These are phyloP conservation scores for Tolypocladium sp. DNA, from an alignment of 2,329 filamentous ascomycete species.

Conservation along the genomic window DNA sequence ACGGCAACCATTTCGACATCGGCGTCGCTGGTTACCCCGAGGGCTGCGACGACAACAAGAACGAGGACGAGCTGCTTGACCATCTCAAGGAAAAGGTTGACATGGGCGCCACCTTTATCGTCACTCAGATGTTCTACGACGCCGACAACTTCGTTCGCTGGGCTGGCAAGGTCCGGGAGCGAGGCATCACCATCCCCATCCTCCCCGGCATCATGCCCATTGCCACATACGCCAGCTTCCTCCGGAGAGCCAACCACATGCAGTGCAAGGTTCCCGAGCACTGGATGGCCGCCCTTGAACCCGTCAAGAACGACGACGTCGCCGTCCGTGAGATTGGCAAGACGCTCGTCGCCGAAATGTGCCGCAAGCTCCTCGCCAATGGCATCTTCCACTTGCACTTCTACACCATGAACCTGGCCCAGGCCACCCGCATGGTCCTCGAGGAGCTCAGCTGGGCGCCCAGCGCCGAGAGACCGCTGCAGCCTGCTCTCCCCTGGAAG, in stretches of 20 bases:
- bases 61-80: constrained; percentile 75
- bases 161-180: constrained; percentile 77
- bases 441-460: constrained; percentile 82
- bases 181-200: constrained; percentile 76
- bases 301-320: constrained; percentile 93
- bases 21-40: constrained; percentile 96
- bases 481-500: constrained; percentile 92
- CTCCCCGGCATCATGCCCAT: constrained; percentile 83
- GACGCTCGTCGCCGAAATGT: constrained; percentile 80
- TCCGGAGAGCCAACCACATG: constrained; percentile 85
- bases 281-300: constrained; percentile 77
- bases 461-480: constrained; percentile 65
- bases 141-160: constrained; percentile 89
- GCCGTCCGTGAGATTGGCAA: constrained; percentile 87
- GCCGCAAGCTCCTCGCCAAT: constrained; percentile 70
- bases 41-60: constrained; percentile 85
- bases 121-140: constrained; percentile 99
- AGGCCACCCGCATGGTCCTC: constrained; percentile 87
- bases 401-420: constrained; percentile 98
- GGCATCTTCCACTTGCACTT: constrained; percentile 90
- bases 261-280: constrained; percentile 72
- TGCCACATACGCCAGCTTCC: constrained; percentile 86
- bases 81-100: constrained; percentile 98
- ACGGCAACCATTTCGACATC: constrained; percentile 77
- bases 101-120: constrained; percentile 83